phyloP scores from a whole-genome alignment of 2,329 filamentous ascomycete species.

The Xylariales sp. region DNA sequence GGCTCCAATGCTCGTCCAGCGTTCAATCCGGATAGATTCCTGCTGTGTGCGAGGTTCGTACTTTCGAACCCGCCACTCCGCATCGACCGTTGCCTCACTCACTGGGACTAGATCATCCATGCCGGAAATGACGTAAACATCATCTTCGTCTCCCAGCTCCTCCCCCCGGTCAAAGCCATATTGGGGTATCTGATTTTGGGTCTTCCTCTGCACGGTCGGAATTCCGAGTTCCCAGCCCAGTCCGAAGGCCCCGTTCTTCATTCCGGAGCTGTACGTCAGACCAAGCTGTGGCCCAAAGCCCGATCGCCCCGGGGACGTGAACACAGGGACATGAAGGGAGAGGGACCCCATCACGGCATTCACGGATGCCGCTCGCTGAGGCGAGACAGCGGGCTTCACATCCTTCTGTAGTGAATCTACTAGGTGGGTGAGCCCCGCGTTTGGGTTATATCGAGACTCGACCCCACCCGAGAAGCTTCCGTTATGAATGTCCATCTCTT shows the following conservation, averaged over 20 bases:
- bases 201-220: background rate
- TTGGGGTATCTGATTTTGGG: background rate
- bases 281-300: background rate
- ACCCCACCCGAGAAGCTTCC: no score
- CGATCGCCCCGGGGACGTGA: background rate
- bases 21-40: no score
- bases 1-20: no score
- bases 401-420: no score
- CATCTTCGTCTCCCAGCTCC: background rate
- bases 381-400: no score
- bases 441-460: no score
- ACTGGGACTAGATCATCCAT: background rate
- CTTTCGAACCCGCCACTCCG: no score
- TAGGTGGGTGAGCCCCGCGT: no score
- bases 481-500: no score
- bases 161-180: background rate
- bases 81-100: no score
- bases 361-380: background rate
- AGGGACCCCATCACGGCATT: background rate
- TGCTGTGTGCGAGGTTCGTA: no score
- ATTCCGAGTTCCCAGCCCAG: background rate
- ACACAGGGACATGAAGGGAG: background rate
- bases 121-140: background rate
- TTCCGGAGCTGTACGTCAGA: background rate
- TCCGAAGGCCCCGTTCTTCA: background rate